These are phyloP conservation scores for Sporothrix luriei DNA, from an alignment of 2,329 filamentous ascomycete genomes.

Conservation along the genomic window DNA sequence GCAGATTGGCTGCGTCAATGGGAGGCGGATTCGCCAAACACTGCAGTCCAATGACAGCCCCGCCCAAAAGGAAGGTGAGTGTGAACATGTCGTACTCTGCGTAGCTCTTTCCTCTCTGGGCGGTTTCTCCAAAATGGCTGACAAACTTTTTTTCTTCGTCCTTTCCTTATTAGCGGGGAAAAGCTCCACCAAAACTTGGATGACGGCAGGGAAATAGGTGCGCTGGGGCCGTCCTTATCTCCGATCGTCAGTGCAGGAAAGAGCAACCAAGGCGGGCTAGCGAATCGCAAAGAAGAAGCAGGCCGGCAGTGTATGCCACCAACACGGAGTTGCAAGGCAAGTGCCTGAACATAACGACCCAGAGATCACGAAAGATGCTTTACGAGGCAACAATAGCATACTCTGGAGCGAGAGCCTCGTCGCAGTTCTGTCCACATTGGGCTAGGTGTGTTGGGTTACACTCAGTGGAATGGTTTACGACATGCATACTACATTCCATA, in stretches of 20 bases:
- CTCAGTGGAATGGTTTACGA: neutral
- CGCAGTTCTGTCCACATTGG: neutral
- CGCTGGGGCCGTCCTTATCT: conserved; percentile 5
- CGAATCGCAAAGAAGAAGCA: neutral
- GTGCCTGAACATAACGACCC: neutral
- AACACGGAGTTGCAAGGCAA: neutral
- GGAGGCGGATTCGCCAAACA: neutral
- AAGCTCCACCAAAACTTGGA: neutral
- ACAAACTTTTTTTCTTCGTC: neutral
- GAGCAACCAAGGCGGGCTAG: neutral
- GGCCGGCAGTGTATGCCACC: neutral
- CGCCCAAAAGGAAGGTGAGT: conserved; percentile 6
- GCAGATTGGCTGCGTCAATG: conserved; percentile 8
- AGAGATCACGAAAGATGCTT: neutral
- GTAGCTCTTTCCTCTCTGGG: conserved; percentile 22
- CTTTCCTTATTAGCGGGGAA: conserved; percentile 17
- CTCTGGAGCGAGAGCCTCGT: neutral
- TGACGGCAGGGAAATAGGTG: neutral
- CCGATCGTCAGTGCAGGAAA: conserved; percentile 12
- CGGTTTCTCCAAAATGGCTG: neutral
- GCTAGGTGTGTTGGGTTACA: neutral
- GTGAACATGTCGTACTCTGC: too few relatives aligned
- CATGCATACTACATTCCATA: neutral
- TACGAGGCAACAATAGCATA: neutral
- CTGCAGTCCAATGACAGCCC: neutral